A percentile compares a stretch with the other conserved stretches of the same genome.
Conservation (phyloP, 768 basidiomycete genomes). For the Nidularia pulvinata region DNA sequence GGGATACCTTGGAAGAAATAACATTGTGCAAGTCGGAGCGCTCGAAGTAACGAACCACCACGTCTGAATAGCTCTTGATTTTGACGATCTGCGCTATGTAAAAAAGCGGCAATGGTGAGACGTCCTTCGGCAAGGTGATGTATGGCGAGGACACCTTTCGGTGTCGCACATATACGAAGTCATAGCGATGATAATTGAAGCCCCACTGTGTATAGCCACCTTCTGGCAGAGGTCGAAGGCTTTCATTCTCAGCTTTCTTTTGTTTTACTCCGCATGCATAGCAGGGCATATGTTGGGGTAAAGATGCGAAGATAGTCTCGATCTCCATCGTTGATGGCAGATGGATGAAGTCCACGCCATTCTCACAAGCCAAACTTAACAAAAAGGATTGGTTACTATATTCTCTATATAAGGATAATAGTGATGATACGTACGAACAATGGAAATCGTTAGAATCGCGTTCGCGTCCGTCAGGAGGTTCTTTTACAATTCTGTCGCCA, state of each 20-base stretch:
- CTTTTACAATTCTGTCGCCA: constrained; percentile 30
- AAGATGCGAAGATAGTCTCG: constrained; percentile 19
- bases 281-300: constrained; percentile 36
- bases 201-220: constrained; percentile 38
- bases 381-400: background rate
- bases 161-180: constrained; percentile 60
- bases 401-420: background rate
- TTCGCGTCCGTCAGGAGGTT: constrained; percentile 41
- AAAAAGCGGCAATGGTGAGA: constrained; percentile 22
- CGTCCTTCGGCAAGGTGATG: constrained; percentile 6
- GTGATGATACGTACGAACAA: constrained; percentile 41
- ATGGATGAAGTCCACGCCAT: constrained; percentile 43
- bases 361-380: constrained; percentile 48
- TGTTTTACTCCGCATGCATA: constrained; percentile 42
- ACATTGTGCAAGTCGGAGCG: no score
- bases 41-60: no score
- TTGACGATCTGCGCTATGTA: constrained; percentile 56
- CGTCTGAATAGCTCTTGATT: constrained; percentile 13
- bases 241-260: constrained; percentile 15
- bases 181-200: constrained; percentile 50
- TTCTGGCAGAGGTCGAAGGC: constrained; percentile 19
- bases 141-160: no score
- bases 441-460: constrained; percentile 50
- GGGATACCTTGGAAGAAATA: no score
- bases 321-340: constrained; percentile 31